Conservation (phyloP, 805 yeast species). For the Candida patagonica region DNA sequence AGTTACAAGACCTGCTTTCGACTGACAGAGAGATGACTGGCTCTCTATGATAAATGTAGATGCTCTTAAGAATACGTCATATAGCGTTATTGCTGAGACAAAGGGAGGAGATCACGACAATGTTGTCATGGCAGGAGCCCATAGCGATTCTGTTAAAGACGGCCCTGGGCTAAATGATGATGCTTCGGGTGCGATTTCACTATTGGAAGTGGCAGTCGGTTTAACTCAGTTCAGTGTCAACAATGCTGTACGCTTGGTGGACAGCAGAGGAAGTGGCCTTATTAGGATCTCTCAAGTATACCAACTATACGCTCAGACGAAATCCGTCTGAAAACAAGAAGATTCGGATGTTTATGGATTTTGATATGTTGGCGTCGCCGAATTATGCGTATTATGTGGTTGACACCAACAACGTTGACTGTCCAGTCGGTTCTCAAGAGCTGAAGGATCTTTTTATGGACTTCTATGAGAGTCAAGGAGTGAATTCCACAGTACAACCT, state of each 20-base stretch:
- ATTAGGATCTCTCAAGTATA: conserved; percentile 77
- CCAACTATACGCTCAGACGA: conserved; percentile 51
- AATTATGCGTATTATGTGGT: conserved; percentile 84
- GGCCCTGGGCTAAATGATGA: conserved; percentile 97
- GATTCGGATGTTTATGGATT: conserved; percentile 87
- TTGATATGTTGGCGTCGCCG: conserved; percentile 98
- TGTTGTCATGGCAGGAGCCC: conserved; percentile 86
- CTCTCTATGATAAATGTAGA: conserved; percentile 58
- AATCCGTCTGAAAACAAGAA: conserved; percentile 56
- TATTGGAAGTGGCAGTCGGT: conserved; percentile 76
- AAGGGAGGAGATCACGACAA: conserved; percentile 74
- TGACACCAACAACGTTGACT: conserved; percentile 56
- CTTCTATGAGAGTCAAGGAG: conserved; percentile 57
- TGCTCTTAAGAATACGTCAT: conserved; percentile 53
- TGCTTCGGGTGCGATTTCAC: conserved; percentile 82
- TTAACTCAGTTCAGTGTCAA: conserved; percentile 61
- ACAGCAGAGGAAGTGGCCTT: conserved; percentile 97
- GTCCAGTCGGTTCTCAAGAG: conserved; percentile 87
- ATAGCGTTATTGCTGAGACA: conserved; percentile 81
- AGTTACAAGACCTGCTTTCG: conserved; percentile 31
- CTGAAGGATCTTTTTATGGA: conserved; percentile 53
- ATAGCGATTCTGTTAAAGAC: conserved; percentile 82
- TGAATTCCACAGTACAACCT: conserved; percentile 74
- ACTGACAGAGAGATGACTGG: conserved; percentile 25
- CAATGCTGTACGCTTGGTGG: conserved; percentile 96